phyloP scores from a whole-genome alignment of 2,329 filamentous ascomycete genomes.

The Metarhizium sp. region DNA sequence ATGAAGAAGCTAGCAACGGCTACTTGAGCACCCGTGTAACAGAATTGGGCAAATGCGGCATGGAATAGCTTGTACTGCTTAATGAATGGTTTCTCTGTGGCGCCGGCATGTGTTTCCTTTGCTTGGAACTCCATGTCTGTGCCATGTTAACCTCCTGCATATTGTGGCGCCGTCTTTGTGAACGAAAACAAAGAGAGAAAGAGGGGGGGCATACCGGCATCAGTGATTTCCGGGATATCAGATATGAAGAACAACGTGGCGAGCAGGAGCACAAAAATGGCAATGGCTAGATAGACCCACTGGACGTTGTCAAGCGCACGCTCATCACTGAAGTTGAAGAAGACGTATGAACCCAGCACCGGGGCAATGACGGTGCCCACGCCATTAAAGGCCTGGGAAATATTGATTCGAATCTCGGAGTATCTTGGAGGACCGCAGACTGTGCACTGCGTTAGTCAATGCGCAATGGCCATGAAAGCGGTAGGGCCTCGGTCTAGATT shows the following conservation, averaged over 20 bases:
- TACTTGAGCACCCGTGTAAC: conserved; percentile 66
- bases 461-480: background rate
- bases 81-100: conserved; percentile 50
- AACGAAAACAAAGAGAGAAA: background rate
- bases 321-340: conserved; percentile 55
- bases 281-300: conserved; percentile 68
- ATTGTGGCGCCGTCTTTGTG: background rate
- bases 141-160: background rate
- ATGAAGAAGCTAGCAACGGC: conserved; percentile 61
- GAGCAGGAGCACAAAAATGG: conserved; percentile 58
- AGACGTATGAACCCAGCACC: conserved; percentile 62
- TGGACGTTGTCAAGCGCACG: conserved; percentile 57
- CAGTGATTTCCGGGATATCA: conserved; percentile 61
- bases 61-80: conserved; percentile 72
- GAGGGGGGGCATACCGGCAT: conserved; percentile 20
- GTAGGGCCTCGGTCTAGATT: background rate
- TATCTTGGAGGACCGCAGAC: conserved; percentile 54
- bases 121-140: conserved; percentile 55
- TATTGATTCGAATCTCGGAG: conserved; percentile 64
- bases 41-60: conserved; percentile 67
- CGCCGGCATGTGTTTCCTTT: conserved; percentile 38
- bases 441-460: conserved; percentile 7
- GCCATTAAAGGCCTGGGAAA: conserved; percentile 70
- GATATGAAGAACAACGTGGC: conserved; percentile 58
- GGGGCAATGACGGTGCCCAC: conserved; percentile 66